Conservation (phyloP, 768 basidiomycete genomes). For the Scleroderma citrinum region DNA sequence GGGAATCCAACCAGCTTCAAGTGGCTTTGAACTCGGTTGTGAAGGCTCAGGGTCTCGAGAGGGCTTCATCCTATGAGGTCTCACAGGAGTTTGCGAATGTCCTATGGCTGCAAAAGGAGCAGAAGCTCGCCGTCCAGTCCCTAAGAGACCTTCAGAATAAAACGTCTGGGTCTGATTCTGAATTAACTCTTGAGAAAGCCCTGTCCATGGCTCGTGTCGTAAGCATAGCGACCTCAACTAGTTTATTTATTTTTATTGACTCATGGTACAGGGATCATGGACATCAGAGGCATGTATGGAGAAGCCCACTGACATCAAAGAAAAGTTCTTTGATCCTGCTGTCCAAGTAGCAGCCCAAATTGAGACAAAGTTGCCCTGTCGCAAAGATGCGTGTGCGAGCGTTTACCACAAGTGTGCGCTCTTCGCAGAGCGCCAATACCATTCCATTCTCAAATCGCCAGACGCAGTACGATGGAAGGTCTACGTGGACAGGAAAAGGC, state of each 20-base stretch:
- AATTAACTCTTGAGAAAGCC: slow-evolving; percentile 26
- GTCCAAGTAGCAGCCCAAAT: slow-evolving; percentile 27
- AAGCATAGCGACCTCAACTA: slow-evolving; percentile 15
- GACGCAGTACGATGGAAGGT: slow-evolving; percentile 64
- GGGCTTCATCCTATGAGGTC: slow-evolving; percentile 42
- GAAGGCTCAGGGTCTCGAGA: slow-evolving; percentile 61
- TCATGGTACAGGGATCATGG: slow-evolving; percentile 73
- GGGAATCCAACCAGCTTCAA: slow-evolving; percentile 62
- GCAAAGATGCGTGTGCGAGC: slow-evolving; percentile 37
- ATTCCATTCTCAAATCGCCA: slow-evolving; percentile 59
- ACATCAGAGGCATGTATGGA: slow-evolving; percentile 79
- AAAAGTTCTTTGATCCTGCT: slow-evolving; percentile 66
- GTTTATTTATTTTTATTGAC: not conserved
- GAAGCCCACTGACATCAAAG: slow-evolving; percentile 65
- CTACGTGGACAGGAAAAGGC: slow-evolving; percentile 65
- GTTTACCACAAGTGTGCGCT: slow-evolving; percentile 79
- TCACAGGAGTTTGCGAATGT: slow-evolving; percentile 85
- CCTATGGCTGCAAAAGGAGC: slow-evolving; percentile 84
- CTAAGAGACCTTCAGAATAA: slow-evolving; percentile 39
- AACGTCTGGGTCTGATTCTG: not conserved
- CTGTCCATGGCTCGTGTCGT: slow-evolving; percentile 63
- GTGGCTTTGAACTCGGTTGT: slow-evolving; percentile 83
- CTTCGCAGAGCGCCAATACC: slow-evolving; percentile 88
- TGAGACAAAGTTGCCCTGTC: slow-evolving; percentile 16
- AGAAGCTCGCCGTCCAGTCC: slow-evolving; percentile 73